These are phyloP conservation scores for Holtermannia corniformis DNA, from an alignment of 768 basidiomycete species.

Conservation along the genomic window DNA sequence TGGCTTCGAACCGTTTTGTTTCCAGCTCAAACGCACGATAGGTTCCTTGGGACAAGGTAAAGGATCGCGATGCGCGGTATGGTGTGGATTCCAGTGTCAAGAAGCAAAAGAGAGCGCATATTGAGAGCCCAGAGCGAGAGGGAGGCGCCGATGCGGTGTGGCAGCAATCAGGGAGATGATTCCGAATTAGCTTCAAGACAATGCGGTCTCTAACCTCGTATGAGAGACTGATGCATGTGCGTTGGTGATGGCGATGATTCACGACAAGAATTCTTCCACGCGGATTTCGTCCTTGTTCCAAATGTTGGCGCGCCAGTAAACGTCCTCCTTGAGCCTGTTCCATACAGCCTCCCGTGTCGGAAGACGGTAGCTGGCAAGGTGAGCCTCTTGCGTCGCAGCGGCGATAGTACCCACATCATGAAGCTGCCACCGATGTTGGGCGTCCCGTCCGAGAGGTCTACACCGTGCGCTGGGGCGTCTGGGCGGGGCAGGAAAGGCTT, in stretches of 20 bases:
- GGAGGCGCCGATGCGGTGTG: not conserved
- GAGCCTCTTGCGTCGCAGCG: not conserved
- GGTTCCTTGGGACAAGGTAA: not conserved
- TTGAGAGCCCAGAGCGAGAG: not conserved
- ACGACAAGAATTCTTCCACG: conserved; percentile 32
- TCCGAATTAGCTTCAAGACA: too few relatives aligned
- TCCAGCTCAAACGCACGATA: too few relatives aligned
- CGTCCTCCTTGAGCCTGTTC: conserved; percentile 28
- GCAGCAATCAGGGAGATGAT: too few relatives aligned
- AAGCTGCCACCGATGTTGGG: conserved; percentile 23
- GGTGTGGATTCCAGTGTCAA: not conserved
- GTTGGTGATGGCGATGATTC: too few relatives aligned
- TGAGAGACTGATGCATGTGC: too few relatives aligned
- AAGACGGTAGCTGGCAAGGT: conserved; percentile 9
- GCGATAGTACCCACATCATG: conserved; percentile 10
- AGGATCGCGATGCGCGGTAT: not conserved
- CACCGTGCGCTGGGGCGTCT: not conserved
- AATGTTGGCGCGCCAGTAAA: conserved; percentile 34
- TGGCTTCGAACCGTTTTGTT: not conserved
- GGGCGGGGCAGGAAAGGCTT: conserved; percentile 7
- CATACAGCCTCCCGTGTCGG: conserved; percentile 21
- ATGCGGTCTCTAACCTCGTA: too few relatives aligned
- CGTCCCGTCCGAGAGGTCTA: conserved; percentile 7
- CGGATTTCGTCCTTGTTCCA: conserved; percentile 36
- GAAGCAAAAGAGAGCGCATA: not conserved